Evolutionary conservation across 495 filamentous ascomycete species (phyloP).

Genomic region (Penicillium verhagenii): DNA sequence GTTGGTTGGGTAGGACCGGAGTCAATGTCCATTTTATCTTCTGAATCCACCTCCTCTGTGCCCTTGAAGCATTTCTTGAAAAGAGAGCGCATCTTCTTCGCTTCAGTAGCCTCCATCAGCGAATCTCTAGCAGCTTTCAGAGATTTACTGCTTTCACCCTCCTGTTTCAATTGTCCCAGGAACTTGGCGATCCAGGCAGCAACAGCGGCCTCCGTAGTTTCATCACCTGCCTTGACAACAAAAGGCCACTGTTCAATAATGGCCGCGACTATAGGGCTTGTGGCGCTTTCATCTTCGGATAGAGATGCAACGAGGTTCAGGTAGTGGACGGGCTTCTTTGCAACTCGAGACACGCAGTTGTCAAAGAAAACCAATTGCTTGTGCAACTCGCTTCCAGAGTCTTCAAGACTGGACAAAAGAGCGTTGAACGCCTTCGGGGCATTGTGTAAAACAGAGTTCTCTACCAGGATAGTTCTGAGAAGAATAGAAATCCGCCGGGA

Average conservation of each 20-base stretch:
- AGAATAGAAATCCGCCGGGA: constrained; percentile 34
- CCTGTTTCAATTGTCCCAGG: constrained; percentile 41
- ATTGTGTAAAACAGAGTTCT: constrained; percentile 36
- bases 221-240: constrained; percentile 49
- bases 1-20: constrained; percentile 4
- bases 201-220: constrained; percentile 36
- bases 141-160: constrained; percentile 42
- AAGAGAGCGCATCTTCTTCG: constrained; percentile 35
- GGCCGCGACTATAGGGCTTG: constrained; percentile 59
- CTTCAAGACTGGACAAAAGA: constrained; percentile 44
- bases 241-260: constrained; percentile 79
- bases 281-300: constrained; percentile 35
- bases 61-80: constrained; percentile 45
- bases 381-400: constrained; percentile 34
- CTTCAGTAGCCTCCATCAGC: constrained; percentile 36
- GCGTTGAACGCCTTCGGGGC: constrained; percentile 34
- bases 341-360: constrained; percentile 69
- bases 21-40: constrained; percentile 25
- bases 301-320: constrained; percentile 46
- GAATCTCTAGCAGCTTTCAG: constrained; percentile 43
- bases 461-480: constrained; percentile 33
- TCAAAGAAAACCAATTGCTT: constrained; percentile 64
- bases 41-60: constrained; percentile 21
- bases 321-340: constrained; percentile 74
- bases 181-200: constrained; percentile 55